Base-by-base conservation (phyloP, 257 asterid species). In the Ajuga chamaepitys region DNA sequence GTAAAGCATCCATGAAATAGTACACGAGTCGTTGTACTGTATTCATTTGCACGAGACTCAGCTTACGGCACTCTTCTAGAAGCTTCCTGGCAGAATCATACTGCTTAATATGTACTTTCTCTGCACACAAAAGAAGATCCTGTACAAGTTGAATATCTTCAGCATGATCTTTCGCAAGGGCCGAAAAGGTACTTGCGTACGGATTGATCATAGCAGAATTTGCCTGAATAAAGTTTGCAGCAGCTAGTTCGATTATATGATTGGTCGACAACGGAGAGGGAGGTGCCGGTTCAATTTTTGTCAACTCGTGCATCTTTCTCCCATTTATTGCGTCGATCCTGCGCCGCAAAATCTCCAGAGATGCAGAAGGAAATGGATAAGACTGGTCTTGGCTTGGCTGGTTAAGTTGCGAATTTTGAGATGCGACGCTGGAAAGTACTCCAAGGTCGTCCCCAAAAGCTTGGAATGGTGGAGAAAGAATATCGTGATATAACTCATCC, bases 61-160 rank as follows among this genome's bases (percentile, higher is more conserved):
- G 41, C 42, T 67, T 60, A 0, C 71, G 57, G 52, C 82, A 81
- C 16, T 38, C 51, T 57, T 66, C 68, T 9, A 58, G 63, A 37
- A 78, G 65, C 47, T 64, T 81, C 0, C 62, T 50, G 5, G 85
- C 87, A 10, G 40, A 17, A 25, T 28, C 64, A 64, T 66, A 77
- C 58, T 80, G 80, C 45, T 61, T 47, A n/a, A 61, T 64, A 1
- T 75, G 66, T 8, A 78, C 72, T 66, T 73, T 81, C 62, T 81
- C 85, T 10, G 81, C 89, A 38, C 81, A 80, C 7, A 74, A 65
- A 1, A 85, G 79, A 38, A 83, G 85, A 71, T 73, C 67, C 44
- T 70, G 83, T 9, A 85, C 66, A 6, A 85, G 89, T 32, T 78
- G 41, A 2, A 77, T 60, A 7, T 73, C 77, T 71, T 64, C 71